phyloP scores from a whole-genome alignment of 768 basidiomycete genomes.

The Tephrocybe sp. region DNA sequence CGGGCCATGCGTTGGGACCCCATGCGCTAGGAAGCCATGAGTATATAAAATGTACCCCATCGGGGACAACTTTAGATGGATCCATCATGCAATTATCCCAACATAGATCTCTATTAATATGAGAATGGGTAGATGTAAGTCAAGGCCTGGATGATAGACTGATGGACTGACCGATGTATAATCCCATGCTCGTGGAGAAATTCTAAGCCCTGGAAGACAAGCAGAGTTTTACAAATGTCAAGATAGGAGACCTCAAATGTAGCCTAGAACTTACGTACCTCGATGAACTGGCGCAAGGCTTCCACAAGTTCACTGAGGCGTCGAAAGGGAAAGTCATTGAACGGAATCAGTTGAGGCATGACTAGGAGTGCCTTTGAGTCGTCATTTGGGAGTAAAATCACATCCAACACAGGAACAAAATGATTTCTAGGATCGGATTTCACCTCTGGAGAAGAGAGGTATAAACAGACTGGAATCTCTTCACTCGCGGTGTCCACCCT shows the following conservation, averaged over 20 bases:
- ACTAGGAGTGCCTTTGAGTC: slow-evolving; percentile 15
- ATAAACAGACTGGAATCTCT: not conserved
- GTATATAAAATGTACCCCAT: not conserved
- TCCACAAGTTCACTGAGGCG: slow-evolving; percentile 22
- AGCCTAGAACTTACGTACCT: too few relatives aligned
- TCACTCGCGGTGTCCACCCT: not conserved
- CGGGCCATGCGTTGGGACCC: not conserved
- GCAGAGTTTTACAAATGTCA: not conserved
- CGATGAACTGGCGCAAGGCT: slow-evolving; percentile 17
- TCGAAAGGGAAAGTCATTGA: slow-evolving; percentile 20
- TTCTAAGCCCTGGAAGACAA: not conserved
- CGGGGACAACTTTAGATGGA: not conserved
- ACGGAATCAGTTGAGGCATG: slow-evolving; percentile 19
- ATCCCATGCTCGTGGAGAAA: slow-evolving; percentile 6
- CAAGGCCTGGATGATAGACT: too few relatives aligned
- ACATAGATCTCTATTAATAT: not conserved
- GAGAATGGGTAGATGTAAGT: not conserved
- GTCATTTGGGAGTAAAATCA: slow-evolving; percentile 19
- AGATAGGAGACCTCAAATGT: not conserved
- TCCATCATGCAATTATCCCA: slow-evolving; percentile 1
- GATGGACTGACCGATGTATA: slow-evolving; percentile 1
- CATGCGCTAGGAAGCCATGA: not conserved
- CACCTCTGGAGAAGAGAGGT: slow-evolving; percentile 14
- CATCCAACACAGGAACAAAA: slow-evolving; percentile 21
- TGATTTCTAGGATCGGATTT: slow-evolving; percentile 20